phyloP scores from a whole-genome alignment of 2,329 filamentous ascomycete species.

The Paecilomyces formosus region DNA sequence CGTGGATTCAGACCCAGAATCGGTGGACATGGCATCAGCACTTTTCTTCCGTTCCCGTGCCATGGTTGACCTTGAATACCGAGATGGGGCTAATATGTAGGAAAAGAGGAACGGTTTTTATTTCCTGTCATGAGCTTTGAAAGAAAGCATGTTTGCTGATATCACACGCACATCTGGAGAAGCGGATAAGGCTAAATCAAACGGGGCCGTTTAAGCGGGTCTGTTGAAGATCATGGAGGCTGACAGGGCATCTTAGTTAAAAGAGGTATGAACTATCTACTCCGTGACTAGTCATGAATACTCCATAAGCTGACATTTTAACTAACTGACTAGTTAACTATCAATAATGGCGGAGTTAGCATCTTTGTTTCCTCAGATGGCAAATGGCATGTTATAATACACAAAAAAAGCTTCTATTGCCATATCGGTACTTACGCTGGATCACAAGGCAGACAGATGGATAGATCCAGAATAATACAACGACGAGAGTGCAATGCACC shows the following conservation, averaged over 20 bases:
- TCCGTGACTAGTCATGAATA: too few species aligned
- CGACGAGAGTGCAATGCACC: neutral
- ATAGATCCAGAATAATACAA: neutral
- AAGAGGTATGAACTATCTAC: too few species aligned
- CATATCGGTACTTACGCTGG: too few species aligned
- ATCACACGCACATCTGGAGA: neutral
- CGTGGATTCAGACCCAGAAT: neutral
- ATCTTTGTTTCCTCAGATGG: neutral
- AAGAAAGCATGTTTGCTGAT: neutral
- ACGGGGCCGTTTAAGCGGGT: constrained; percentile 1
- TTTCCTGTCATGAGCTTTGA: neutral
- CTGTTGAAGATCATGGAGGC: neutral
- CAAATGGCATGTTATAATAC: neutral
- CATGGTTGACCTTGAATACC: neutral
- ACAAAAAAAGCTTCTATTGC: neutral
- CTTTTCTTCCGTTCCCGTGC: neutral
- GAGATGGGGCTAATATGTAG: neutral
- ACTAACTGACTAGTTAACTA: too few species aligned
- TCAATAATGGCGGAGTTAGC: too few species aligned
- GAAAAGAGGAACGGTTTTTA: neutral
- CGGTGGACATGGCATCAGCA: neutral
- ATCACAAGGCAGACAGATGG: neutral
- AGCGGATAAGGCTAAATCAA: neutral
- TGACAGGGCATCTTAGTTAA: neutral
- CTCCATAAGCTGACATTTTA: neutral